Base-by-base conservation (phyloP, 768 basidiomycete species). In the Lentinula aciculospora region DNA sequence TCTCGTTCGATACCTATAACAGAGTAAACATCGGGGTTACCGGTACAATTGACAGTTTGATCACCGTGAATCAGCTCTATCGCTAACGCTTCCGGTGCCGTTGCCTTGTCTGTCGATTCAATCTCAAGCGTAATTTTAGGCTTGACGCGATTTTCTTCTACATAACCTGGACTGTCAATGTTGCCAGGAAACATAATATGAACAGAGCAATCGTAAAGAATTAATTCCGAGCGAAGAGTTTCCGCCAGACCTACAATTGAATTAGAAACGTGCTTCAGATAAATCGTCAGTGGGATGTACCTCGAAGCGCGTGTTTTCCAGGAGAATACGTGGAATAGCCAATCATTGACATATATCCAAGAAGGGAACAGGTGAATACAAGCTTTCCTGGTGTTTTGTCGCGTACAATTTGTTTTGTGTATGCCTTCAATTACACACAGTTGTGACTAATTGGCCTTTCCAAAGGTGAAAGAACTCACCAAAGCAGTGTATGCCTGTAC, bases 301-400 rank as follows among this genome's bases (percentile, higher is more conserved):
- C 93, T 72, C 92, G 74, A 5, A 96, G 68, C 7, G 94, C 94
- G 63, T 89, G 88, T 67, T 96, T 96, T 9, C 84, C 87, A 0
- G 93, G 91, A 0, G 89, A 75, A 69, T 96, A 96, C 1, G 84
- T 81, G 1, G 86, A 76, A 63, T 85, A 96, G 0, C 94, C 94
- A 3, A 89, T 71, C 56, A 94, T 81, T 2, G 82, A 79, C 75
- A 92, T 85, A 64, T 85, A 84, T 1, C 85, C 89, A 10, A 94
- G 70, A 4, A 85, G 82, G 0, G 89, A 92, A 1, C 84, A 85
- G 25, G 91, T 81, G 39, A 96, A 82, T 17, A 90, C 76, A 37
- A 94, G 85, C 66, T 88, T 92, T 21, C 88, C 82, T 59, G 81
- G 78, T 21, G 72, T 69, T 32, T 76, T 74, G n/a, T 79, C 70